Evolutionary conservation across 805 yeast species (phyloP).

Genomic region (Candida sakaeoensis): DNA sequence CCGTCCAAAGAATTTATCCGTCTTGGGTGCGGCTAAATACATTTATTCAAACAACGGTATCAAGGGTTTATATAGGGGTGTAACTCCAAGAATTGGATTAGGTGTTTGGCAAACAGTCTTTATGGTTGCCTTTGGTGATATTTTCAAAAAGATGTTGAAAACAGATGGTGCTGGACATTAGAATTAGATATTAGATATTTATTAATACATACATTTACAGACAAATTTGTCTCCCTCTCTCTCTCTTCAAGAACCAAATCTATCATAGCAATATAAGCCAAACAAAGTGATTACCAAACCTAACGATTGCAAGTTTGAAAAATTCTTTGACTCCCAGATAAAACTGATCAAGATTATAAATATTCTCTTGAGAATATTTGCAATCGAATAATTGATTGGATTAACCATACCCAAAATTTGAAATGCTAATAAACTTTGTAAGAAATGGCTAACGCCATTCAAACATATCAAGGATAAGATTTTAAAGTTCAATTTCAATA

Average conservation of each 20-base stretch:
- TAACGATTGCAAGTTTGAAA: conserved; percentile 27
- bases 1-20: conserved; percentile 88
- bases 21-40: conserved; percentile 71
- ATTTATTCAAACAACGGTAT: conserved; percentile 80
- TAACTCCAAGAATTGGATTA: conserved; percentile 92
- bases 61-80: conserved; percentile 92
- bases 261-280: conserved; percentile 41
- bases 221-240: too few species aligned
- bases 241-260: conserved; percentile 32
- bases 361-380: conserved; percentile 71
- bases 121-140: conserved; percentile 98
- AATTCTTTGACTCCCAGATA: conserved; percentile 45
- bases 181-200: conserved; percentile 2
- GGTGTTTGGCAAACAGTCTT: conserved; percentile 98
- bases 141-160: conserved; percentile 43
- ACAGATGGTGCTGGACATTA: conserved; percentile 39
- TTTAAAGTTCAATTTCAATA: conserved; percentile 27
- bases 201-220: not conserved
- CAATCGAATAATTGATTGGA: conserved; percentile 78
- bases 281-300: conserved; percentile 36
- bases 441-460: conserved; percentile 70
- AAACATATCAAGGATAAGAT: conserved; percentile 41
- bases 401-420: conserved; percentile 67
- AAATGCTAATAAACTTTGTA: conserved; percentile 72
- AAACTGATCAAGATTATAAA: conserved; percentile 66